Base-by-base conservation (phyloP, 441 rosid genomes). In the Erodium trifolium region DNA sequence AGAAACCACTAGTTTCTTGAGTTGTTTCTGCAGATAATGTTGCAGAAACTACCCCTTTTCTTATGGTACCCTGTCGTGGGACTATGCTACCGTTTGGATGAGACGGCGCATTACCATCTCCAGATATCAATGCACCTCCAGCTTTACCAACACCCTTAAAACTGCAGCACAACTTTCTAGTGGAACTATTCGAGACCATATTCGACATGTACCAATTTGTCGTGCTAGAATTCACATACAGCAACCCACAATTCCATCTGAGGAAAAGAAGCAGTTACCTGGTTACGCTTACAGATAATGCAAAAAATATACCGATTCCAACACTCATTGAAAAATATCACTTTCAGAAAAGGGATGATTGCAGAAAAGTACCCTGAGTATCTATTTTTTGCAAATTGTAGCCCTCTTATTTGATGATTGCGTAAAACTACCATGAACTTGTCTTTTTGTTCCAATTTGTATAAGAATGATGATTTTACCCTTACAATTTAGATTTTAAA, bases 11-110 rank as follows among this genome's bases (percentile, higher is more conserved):
- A 34, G 80, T 70, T 7, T 80, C 70, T 3, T 87, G 88, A 71
- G 84, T 75, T 71, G 78, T 80, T 67, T 87, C 90, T 0, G 93
- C 86, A 43, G 87, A 80, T 68, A 83, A 83, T 0, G 86, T 79
- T 43, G 83, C 88, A 51, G 83, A 85, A 14, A 80, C 70, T 41
- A 75, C 60, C 39, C 80, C 73, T 75, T 86, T 39, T 39, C 10
- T 39, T 39, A 72, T 39, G 41, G 68, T 13, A 65, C 67, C 37
- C 27, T 23, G 27, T 5, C 72, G 76, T 43, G 76, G 49, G 16
- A 74, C 72, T 69, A 76, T 75, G 68, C 78, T 85, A 60, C 73
- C 75, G 55, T 78, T 80, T 7, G 83, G 70, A 68, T 76, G 71
- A 68, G 86, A 82, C n/a, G 80, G 45, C 4, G 75, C 67, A 63